Base-by-base conservation (phyloP, 768 basidiomycete genomes). In the Dictyophora rubrovolvata region DNA sequence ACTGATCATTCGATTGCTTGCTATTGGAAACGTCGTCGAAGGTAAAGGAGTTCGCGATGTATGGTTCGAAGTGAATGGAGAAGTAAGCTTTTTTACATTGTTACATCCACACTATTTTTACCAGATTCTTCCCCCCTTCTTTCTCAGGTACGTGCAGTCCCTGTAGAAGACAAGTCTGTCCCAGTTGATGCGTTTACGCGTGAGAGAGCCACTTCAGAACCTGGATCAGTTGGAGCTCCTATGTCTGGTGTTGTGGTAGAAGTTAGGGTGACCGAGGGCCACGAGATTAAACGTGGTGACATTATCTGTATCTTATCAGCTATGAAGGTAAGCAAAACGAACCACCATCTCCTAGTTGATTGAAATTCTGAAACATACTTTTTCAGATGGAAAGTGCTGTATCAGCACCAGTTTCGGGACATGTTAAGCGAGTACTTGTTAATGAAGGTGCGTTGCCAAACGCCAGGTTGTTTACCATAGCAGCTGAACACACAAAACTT, bases 181-280 rank as follows among this genome's bases (percentile, higher is more conserved):
- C 96, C 96, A 7, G 91, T 97, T 60, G 93, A 98, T 70, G 91
- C 89, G 49, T 80, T 96, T 60, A 86, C 89, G 63, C 83, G 96
- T 69, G 96, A 99, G 81, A 94, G 86, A 80, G 92, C 96, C 11
- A 87, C 90, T 11, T 77, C 77, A 63, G 94, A 94, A 69, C 94
- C 95, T 61, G 95, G 96, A 64, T 93, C 90, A n/a, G 87, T 98
- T 62, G 96, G 94, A 56, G 92, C 93, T 53, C 91, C 93, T 2
- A 95, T 96, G 93, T 92, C 91, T 59, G 96, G 94, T 71, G 95
- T 98, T 53, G 93, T 98, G 56, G 89, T 99, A 17, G 96, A 99
- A 71, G 93, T 99, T 52, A 80, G 95, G 67, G 94, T 97, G 61
- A 95, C 96, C 75, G 96, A 98, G 72, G 93, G 93, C 21, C 87